These are phyloP conservation scores for Mucor velutinosus DNA, from an alignment of 371 early-diverging fungal species.

Conservation along the genomic window DNA sequence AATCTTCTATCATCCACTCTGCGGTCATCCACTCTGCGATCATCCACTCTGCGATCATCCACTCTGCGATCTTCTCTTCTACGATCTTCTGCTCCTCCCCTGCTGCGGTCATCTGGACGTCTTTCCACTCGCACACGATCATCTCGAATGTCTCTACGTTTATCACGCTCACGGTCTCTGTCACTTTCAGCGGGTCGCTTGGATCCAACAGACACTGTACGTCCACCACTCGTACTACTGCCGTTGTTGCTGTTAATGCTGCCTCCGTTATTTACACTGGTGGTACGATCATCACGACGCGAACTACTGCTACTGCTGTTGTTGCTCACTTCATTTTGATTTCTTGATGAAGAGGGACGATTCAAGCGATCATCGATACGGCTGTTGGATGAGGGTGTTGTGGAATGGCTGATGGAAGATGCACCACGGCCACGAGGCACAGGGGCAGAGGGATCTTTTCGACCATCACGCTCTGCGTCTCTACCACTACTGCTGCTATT, in stretches of 20 bases:
- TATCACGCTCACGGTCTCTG: slow-evolving; percentile 9
- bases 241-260: background rate
- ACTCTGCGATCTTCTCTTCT: slow-evolving; percentile 27
- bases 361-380: slow-evolving; percentile 1
- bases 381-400: background rate
- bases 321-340: background rate
- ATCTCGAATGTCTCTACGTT: slow-evolving; percentile 6
- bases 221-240: slow-evolving; percentile 3
- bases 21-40: slow-evolving; percentile 26
- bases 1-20: slow-evolving; percentile 20
- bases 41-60: slow-evolving; percentile 25
- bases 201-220: background rate
- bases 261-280: background rate
- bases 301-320: background rate
- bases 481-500: background rate
- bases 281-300: background rate
- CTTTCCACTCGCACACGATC: slow-evolving; percentile 3
- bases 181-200: slow-evolving; percentile 7
- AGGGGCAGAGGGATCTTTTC: background rate
- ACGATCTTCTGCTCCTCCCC: slow-evolving; percentile 22
- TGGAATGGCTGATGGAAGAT: background rate
- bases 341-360: background rate
- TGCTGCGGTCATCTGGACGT: slow-evolving; percentile 1
- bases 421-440: slow-evolving; percentile 7
- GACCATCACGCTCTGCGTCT: background rate